Conservation (phyloP, 441 rosid species). For the Manihot esculenta region DNA sequence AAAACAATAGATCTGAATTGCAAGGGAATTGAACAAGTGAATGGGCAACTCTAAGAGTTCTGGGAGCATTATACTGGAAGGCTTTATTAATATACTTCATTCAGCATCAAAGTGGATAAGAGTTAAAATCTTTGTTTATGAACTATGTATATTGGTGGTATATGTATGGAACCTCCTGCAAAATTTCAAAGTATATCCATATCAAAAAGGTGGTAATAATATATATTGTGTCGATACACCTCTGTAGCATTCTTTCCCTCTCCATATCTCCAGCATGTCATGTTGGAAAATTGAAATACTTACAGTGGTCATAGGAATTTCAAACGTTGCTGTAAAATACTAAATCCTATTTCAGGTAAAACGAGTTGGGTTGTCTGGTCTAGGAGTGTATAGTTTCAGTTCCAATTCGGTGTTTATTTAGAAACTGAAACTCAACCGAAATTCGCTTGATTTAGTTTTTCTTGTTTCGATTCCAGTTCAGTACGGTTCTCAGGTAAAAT, state of each 20-base stretch:
- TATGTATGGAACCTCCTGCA: constrained; percentile 40
- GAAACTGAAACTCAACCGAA: too few relatives aligned
- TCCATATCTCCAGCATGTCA: too few relatives aligned
- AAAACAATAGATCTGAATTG: constrained; percentile 51
- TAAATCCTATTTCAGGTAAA: neutral
- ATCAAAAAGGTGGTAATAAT: constrained; percentile 29
- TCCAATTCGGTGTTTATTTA: too few relatives aligned
- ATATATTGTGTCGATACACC: constrained; percentile 23
- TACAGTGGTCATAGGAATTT: too few relatives aligned
- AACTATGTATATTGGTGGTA: constrained; percentile 42
- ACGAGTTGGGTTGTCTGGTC: neutral
- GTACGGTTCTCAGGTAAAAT: too few relatives aligned
- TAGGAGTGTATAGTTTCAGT: neutral
- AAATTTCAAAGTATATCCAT: constrained; percentile 37
- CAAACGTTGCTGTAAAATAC: neutral
- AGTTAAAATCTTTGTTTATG: constrained; percentile 39
- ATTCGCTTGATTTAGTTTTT: too few relatives aligned
- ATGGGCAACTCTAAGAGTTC: constrained; percentile 22
- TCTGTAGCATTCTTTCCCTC: neutral
- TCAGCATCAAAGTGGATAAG: constrained; percentile 26
- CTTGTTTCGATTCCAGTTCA: too few relatives aligned
- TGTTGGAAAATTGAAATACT: too few relatives aligned
- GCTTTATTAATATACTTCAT: neutral
- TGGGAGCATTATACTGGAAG: constrained; percentile 23
- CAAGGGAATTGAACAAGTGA: constrained; percentile 35